These are phyloP conservation scores for Pinus taeda DNA, from an alignment of 75 land plant species.

Conservation along the genomic window DNA sequence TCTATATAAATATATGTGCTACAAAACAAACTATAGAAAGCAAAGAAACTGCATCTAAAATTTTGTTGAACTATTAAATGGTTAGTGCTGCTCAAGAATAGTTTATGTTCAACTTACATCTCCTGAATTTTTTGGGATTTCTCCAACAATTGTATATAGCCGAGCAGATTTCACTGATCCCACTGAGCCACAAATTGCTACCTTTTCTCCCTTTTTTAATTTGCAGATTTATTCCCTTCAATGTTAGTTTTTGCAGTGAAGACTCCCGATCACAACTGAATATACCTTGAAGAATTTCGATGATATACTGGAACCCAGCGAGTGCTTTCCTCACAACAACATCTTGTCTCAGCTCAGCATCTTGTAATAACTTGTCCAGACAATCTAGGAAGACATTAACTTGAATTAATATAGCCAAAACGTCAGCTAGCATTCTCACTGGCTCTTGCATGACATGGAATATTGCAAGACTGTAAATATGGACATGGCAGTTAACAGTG, in stretches of 20 bases:
- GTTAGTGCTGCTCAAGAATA: neutral
- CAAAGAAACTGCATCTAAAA: constrained; percentile 4
- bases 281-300: constrained; percentile 51
- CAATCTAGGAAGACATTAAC: constrained; percentile 76
- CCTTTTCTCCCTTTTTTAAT: constrained; percentile 60
- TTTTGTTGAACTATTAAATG: neutral
- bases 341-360: constrained; percentile 59
- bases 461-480: constrained; percentile 83
- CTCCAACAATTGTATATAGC: constrained; percentile 73
- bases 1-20: neutral
- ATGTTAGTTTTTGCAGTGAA: constrained; percentile 19
- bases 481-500: constrained; percentile 57
- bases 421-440: constrained; percentile 69
- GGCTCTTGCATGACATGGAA: constrained; percentile 77
- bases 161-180: constrained; percentile 18
- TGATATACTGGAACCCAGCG: constrained; percentile 28
- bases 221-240: constrained; percentile 44
- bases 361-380: constrained; percentile 56
- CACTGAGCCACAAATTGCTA: constrained; percentile 13
- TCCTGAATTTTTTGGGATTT: constrained; percentile 70
- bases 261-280: constrained; percentile 68
- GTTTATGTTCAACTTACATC: constrained; percentile 29
- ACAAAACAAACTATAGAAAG: neutral
- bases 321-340: constrained; percentile 43
- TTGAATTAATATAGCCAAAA: constrained; percentile 46